Evolutionary conservation across 2,329 filamentous ascomycete species (phyloP), one percentile per base, ranked within the genome.

Genomic region (Paecilomyces variotii): DNA sequence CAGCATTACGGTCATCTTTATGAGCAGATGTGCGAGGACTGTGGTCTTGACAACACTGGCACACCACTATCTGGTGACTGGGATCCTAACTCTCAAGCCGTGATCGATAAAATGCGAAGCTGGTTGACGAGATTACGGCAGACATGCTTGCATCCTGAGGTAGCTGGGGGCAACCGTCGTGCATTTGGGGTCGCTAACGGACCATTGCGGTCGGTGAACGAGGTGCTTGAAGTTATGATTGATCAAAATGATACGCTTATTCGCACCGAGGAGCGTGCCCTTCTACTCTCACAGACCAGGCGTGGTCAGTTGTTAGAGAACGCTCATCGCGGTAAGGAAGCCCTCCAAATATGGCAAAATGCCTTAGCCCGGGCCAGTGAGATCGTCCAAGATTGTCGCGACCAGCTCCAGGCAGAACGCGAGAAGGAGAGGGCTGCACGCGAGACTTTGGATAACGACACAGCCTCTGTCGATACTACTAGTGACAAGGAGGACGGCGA

Each of bases 171-270:
- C 32, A 88, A 87, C 63, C 80, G 87, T 12, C 83, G 82, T 61
- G 82, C 83, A 0, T 74, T 90, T 1, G 87, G 87, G 1, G 80
- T 82, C 52, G 84, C 80, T 54, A 80, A 80, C 56, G 86, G 84
- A 0, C 87, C 90, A 0, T 79, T 97, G 63, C 83, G 89, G 11
- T 95, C 92, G 0, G 87, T 96, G 1, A 84, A 87, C 19, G 90
- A 97, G 72, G 93, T 97, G 0, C 78, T 99, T 10, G 87, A 91
- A 63, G 86, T 87, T 3, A 97, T 99, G 93, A 87, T 97, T 59
- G 91, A 96, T 57, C 87, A 93, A 67, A 91, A 88, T 51, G 89
- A 93, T 59, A 78, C 78, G 4, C 70, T 76, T 0, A 82, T 93
- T 58, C 83, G 87, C 56, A 74, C 81, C 0, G 87, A 93, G 59